Evolutionary conservation across 257 asterid genomes (phyloP), one percentile per base, ranked within the genome.

Genomic region (Henckelia pumila): DNA sequence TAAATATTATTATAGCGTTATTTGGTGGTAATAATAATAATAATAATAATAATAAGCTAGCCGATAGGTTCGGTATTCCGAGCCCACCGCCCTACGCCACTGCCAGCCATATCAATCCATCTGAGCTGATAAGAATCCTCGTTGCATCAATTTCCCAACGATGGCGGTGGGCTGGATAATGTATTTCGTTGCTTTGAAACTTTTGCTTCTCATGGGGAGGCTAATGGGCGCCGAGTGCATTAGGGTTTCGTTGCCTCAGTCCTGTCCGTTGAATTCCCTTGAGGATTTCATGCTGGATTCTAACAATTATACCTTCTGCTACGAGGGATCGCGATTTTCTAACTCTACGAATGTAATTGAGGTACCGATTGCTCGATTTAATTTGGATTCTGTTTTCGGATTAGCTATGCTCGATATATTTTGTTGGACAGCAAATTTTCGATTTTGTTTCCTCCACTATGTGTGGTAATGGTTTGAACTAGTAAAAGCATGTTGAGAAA

Each of bases 221-320:
- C 72, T 87, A 70, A 71, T 85, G 14, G 81, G 62, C 81, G 72
- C 82, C 73, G 84, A 76, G 61, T 62, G 77, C 52, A 65, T 64
- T 78, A 79, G 77, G 83, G 83, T 73, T 73, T 67, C 88, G 47
- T 75, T 71, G 47, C 68, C 76, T 25, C 78, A 79, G 59, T 68
- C 68, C 28, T 92, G 96, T 67, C 87, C 81, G 61, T 61, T 83
- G 59, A 71, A 71, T 24, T 83, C 96, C 71, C 26, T 89, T 70
- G 69, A 71, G 62, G 95, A 92, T 75, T 81, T 82, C 71, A 63
- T 92, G 69, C 77, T 83, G 61, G 84, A 82, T 75, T 29, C 83
- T 47, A 70, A 44, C 66, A 75, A 66, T 56, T 80, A 74, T 67
- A 75, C 75, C 30, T 92, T 92, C 35, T 76, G 80, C 68, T 56